Evolutionary conservation across 2,329 filamentous ascomycete species (phyloP).

Genomic region (Cordyceps farinosa): DNA sequence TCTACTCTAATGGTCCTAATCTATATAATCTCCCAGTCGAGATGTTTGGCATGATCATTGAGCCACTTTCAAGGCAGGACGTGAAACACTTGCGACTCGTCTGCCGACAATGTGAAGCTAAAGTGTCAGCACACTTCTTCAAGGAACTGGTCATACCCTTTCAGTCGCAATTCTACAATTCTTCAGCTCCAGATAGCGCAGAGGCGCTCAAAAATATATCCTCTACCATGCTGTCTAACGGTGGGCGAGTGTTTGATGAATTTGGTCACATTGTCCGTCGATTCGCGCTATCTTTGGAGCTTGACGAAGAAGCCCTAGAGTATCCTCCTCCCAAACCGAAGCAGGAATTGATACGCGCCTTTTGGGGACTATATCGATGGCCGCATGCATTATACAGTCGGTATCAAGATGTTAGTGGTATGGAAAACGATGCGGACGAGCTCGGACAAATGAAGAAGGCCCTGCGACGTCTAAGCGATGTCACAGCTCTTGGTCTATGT

Average conservation of each 20-base stretch:
- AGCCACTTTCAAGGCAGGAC: conserved; percentile 53
- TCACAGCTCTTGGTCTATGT: conserved; percentile 63
- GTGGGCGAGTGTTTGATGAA: conserved; percentile 58
- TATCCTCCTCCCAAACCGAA: conserved; percentile 54
- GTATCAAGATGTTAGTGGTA: conserved; percentile 54
- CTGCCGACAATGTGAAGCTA: conserved; percentile 53
- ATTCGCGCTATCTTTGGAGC: conserved; percentile 66
- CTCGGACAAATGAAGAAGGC: conserved; percentile 58
- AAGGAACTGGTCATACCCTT: conserved; percentile 63
- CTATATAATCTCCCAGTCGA: conserved; percentile 48
- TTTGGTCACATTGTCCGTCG: conserved; percentile 58
- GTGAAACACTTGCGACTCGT: conserved; percentile 60
- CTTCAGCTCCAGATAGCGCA: conserved; percentile 24
- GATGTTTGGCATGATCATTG: conserved; percentile 56
- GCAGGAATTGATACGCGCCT: conserved; percentile 52
- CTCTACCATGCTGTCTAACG: conserved; percentile 39
- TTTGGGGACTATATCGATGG: conserved; percentile 66
- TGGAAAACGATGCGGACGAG: conserved; percentile 63
- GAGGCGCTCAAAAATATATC: conserved; percentile 25
- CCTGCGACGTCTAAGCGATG: conserved; percentile 51
- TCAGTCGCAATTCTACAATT: conserved; percentile 58
- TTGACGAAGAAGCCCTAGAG: conserved; percentile 51
- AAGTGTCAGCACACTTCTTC: conserved; percentile 57
- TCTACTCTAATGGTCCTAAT: not conserved
- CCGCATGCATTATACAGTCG: conserved; percentile 56